Conservation (phyloP, 192 early-diverging fungal species). For the Podila epigama region DNA sequence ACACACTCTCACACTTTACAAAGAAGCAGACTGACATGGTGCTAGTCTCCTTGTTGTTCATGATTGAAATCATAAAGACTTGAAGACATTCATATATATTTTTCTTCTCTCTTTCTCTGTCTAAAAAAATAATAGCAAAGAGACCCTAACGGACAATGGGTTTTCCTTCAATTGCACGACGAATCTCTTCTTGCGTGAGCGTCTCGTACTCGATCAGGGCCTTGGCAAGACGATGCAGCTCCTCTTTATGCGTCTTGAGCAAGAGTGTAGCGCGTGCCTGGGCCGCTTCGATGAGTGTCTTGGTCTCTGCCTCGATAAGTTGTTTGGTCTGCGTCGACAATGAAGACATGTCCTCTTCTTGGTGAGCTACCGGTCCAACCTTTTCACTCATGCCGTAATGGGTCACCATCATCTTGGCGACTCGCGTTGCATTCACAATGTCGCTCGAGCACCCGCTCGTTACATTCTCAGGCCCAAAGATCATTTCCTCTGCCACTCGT, state of each 20-base stretch:
- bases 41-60: too few relatives aligned
- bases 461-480: constrained; percentile 93
- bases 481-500: constrained; percentile 95
- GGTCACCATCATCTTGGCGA: constrained; percentile 92
- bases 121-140: neutral
- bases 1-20: too few relatives aligned
- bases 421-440: constrained; percentile 86
- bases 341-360: constrained; percentile 75
- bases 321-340: constrained; percentile 79
- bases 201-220: constrained; percentile 98
- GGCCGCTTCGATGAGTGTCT: constrained; percentile 75
- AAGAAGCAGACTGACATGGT: too few relatives aligned
- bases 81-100: too few relatives aligned
- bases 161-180: constrained; percentile 74
- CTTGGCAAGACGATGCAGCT: constrained; percentile 88
- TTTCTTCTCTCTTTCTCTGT: too few relatives aligned
- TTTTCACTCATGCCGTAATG: constrained; percentile 95
- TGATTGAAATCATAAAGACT: too few relatives aligned
- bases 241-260: constrained; percentile 79
- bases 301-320: constrained; percentile 89
- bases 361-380: constrained; percentile 83
- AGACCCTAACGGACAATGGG: constrained; percentile 54
- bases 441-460: constrained; percentile 95
- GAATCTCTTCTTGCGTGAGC: constrained; percentile 87
- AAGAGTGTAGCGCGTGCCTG: constrained; percentile 75